Evolutionary conservation across 495 filamentous ascomycete species (phyloP).

Genomic region (Aspergillus coremiiformis): DNA sequence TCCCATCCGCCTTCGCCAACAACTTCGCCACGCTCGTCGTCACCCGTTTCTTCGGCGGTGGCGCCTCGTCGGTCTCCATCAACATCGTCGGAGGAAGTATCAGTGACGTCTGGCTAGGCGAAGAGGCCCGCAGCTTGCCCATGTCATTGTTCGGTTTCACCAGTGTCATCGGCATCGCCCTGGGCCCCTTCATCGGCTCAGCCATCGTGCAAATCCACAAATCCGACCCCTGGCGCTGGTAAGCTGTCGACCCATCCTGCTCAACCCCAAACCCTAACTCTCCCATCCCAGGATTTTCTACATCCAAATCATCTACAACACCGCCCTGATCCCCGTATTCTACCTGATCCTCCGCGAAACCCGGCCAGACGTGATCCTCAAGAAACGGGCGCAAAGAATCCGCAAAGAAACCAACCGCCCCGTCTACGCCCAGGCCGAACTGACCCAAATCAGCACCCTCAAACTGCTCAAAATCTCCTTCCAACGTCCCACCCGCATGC

Average conservation of each 20-base stretch:
- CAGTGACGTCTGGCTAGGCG: constrained; percentile 36
- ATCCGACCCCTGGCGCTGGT: constrained; percentile 39
- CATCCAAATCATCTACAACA: constrained; percentile 45
- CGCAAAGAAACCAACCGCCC: constrained; percentile 50
- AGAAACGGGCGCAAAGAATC: constrained; percentile 53
- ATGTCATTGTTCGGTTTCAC: constrained; percentile 40
- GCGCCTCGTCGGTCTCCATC: constrained; percentile 39
- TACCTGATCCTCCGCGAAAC: constrained; percentile 39
- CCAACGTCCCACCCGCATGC: constrained; percentile 40
- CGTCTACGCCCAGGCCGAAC: constrained; percentile 30
- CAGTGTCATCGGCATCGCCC: constrained; percentile 37
- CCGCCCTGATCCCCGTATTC: constrained; percentile 35
- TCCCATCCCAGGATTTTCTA: constrained; percentile 41
- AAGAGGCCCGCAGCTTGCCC: constrained; percentile 33
- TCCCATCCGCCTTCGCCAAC: constrained; percentile 43
- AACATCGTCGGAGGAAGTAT: constrained; percentile 43
- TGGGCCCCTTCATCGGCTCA: constrained; percentile 44
- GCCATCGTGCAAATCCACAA: constrained; percentile 32
- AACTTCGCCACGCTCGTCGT: constrained; percentile 48
- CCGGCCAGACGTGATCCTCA: constrained; percentile 46
- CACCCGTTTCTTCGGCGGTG: constrained; percentile 44
- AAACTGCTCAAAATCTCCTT: constrained; percentile 29
- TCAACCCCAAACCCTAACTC: background rate
- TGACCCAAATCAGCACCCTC: constrained; percentile 19
- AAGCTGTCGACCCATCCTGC: constrained; percentile 1